Conservation (phyloP, 306 rosid species). For the Dicorynia guianensis region DNA sequence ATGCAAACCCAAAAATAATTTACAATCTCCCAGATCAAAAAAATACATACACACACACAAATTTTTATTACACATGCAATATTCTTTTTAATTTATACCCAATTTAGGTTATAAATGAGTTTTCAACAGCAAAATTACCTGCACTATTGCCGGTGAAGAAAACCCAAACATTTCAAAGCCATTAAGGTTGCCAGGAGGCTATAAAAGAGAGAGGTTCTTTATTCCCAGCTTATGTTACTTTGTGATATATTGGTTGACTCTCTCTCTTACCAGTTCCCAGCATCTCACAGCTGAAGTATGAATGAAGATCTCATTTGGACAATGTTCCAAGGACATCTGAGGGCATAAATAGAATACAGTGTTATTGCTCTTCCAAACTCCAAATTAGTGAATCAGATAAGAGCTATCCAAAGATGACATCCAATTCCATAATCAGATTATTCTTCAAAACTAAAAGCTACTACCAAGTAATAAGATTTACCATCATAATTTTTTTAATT, state of each 20-base stretch:
- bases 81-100: not conserved
- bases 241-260: conserved; percentile 89
- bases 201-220: conserved; percentile 86
- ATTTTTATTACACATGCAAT: too few relatives aligned
- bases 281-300: conserved; percentile 79
- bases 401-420: not conserved
- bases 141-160: conserved; percentile 93
- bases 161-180: conserved; percentile 99
- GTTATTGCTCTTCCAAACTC: conserved; percentile 28
- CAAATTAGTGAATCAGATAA: conserved; percentile 22
- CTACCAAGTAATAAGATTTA: not conserved
- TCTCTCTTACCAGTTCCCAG: conserved; percentile 95
- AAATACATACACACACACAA: too few relatives aligned
- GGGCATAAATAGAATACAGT: conserved; percentile 18
- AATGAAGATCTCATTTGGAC: conserved; percentile 78
- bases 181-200: conserved; percentile 98
- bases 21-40: too few relatives aligned
- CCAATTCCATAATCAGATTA: not conserved
- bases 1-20: too few relatives aligned
- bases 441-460: conserved; percentile 24
- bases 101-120: conserved; percentile 10
- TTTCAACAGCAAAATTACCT: conserved; percentile 62
- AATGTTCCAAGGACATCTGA: conserved; percentile 86
- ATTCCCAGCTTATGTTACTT: conserved; percentile 86
- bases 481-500: conserved; percentile 23